Percentiles rank a stretch among this genome's conserved stretches.
Evolutionary conservation across 140 eudicot genomes (phyloP).

Genomic region (Oenanthe javanica): DNA sequence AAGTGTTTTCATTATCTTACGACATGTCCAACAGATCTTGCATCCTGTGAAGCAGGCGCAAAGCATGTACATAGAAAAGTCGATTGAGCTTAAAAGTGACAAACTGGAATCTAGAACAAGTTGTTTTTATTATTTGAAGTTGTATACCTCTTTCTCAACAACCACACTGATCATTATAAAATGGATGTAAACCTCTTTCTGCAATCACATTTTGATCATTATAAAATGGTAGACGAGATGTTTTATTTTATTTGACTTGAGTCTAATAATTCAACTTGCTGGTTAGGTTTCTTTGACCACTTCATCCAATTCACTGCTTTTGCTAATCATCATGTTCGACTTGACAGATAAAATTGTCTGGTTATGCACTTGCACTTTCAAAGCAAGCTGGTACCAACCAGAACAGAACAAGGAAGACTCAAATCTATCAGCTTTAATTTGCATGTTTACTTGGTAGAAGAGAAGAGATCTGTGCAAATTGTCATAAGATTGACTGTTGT

Average conservation of each 20-base stretch:
- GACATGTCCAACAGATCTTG: background rate
- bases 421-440: background rate
- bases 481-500: background rate
- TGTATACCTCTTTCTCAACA: background rate
- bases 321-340: background rate
- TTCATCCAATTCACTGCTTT: background rate
- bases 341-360: no score
- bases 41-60: background rate
- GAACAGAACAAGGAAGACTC: background rate
- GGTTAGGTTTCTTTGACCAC: background rate
- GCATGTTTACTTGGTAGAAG: background rate
- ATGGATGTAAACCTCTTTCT: background rate
- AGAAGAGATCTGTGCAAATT: background rate
- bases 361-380: no score
- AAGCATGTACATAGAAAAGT: background rate
- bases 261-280: background rate
- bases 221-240: background rate
- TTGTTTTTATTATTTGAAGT: background rate
- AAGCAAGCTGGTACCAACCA: background rate
- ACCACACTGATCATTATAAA: background rate
- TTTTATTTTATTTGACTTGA: background rate
- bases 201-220: background rate
- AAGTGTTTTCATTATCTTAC: background rate
- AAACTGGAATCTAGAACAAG: background rate
- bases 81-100: background rate